phyloP scores from a whole-genome alignment of 2,329 filamentous ascomycete species.

The Parasarocladium wereldwijsianum region DNA sequence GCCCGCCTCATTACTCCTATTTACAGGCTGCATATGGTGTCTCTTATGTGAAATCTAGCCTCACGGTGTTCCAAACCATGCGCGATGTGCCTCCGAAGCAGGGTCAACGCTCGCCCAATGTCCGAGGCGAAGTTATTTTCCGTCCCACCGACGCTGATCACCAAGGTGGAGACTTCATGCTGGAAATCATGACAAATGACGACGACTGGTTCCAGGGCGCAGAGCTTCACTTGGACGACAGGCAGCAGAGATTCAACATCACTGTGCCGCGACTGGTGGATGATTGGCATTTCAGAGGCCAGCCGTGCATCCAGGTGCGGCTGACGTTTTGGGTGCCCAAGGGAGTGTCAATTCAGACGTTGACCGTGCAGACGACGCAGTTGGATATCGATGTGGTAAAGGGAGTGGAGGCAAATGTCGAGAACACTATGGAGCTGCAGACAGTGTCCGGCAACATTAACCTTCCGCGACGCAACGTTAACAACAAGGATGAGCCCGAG shows the following conservation, averaged over 20 bases:
- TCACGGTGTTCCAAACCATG: slow-evolving; percentile 25
- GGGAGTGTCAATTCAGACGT: slow-evolving; percentile 18
- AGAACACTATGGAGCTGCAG: slow-evolving; percentile 14
- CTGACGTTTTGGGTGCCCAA: slow-evolving; percentile 31
- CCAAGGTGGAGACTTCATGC: slow-evolving; percentile 21
- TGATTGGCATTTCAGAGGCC: slow-evolving; percentile 10
- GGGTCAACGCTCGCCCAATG: slow-evolving; percentile 16
- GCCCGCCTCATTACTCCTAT: slow-evolving; percentile 10
- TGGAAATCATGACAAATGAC: slow-evolving; percentile 32
- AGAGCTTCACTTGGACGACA: slow-evolving; percentile 17
- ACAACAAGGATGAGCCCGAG: slow-evolving; percentile 10
- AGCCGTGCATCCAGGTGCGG: slow-evolving; percentile 32
- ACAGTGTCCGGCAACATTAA: slow-evolving; percentile 24
- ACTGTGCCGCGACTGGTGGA: slow-evolving; percentile 20
- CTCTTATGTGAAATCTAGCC: slow-evolving; percentile 17
- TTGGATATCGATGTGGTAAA: slow-evolving; percentile 25
- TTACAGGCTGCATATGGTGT: slow-evolving; percentile 10
- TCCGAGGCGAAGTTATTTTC: slow-evolving; percentile 31
- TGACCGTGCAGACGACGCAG: slow-evolving; percentile 22
- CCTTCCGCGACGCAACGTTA: slow-evolving; percentile 15
- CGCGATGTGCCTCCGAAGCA: slow-evolving; percentile 5
- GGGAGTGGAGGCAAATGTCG: slow-evolving; percentile 22
- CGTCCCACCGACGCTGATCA: slow-evolving; percentile 19
- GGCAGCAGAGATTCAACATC: slow-evolving; percentile 23
- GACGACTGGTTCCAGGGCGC: slow-evolving; percentile 21